A percentile compares a stretch with the other conserved stretches of the same genome.
Conservation (phyloP, 805 yeast genomes). For the Wickerhamomyces xylosicus region DNA sequence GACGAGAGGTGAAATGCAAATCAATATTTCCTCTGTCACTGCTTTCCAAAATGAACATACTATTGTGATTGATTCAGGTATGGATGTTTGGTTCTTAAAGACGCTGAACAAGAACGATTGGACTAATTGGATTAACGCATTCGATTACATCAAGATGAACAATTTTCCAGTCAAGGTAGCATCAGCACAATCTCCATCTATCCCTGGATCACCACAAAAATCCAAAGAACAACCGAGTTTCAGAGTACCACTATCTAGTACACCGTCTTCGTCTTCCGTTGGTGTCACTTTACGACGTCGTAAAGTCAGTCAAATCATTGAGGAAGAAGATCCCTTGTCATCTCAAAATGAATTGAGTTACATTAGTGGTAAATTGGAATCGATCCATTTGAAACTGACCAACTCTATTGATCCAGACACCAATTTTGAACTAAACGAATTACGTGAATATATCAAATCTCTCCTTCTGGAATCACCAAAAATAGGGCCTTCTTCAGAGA, state of each 20-base stretch:
- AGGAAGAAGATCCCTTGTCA: neutral
- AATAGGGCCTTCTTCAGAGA: no score
- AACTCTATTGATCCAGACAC: neutral
- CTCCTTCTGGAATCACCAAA: neutral
- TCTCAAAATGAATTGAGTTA: neutral
- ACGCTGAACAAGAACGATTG: slow-evolving; percentile 59
- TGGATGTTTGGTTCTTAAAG: slow-evolving; percentile 87
- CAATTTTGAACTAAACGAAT: neutral
- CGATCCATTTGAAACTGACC: slow-evolving; percentile 1
- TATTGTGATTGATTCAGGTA: slow-evolving; percentile 83
- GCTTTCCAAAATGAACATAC: slow-evolving; percentile 61
- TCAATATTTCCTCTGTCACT: slow-evolving; percentile 70
- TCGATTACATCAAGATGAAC: slow-evolving; percentile 31
- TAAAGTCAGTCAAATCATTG: neutral
- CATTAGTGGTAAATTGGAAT: neutral
- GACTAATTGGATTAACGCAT: slow-evolving; percentile 74
- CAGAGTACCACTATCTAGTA: no score
- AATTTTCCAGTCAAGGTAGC: slow-evolving; percentile 2
- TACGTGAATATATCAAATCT: neutral
- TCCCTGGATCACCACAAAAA: no score
- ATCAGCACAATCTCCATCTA: no score
- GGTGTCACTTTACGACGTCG: neutral
- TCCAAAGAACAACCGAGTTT: slow-evolving; percentile 2
- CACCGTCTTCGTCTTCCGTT: no score
- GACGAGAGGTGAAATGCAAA: slow-evolving; percentile 87